Conservation (phyloP, 106 monocot species). For the Dendrobium catenatum region DNA sequence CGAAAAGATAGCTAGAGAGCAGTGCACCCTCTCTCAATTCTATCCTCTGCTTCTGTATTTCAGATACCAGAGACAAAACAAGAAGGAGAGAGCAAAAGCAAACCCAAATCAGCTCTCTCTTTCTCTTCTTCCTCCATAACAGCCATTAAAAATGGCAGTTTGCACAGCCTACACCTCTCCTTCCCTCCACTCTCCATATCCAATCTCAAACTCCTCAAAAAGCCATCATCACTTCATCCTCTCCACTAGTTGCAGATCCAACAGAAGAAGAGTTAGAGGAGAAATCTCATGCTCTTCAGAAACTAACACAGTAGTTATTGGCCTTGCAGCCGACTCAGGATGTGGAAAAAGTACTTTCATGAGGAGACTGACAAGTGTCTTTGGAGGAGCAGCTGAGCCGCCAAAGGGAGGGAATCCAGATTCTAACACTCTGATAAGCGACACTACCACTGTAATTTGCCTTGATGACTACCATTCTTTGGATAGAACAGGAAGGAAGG, state of each 20-base stretch:
- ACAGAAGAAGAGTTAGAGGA: neutral
- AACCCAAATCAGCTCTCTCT: neutral
- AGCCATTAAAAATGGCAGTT: slow-evolving; percentile 47
- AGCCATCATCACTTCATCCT: slow-evolving; percentile 39
- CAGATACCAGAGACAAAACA: neutral
- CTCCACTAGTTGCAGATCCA: slow-evolving; percentile 14
- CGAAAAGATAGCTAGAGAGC: too few relatives aligned
- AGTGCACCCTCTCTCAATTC: neutral
- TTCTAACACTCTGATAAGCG: slow-evolving; percentile 93
- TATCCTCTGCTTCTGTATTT: neutral
- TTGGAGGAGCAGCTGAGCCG: slow-evolving; percentile 85
- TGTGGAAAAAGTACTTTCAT: slow-evolving; percentile 99
- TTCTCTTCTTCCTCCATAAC: neutral
- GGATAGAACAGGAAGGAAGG: slow-evolving; percentile 88
- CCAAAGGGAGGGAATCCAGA: slow-evolving; percentile 95
- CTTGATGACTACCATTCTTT: slow-evolving; percentile 91
- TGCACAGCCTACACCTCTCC: slow-evolving; percentile 46
- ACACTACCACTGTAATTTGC: slow-evolving; percentile 93
- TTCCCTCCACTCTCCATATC: slow-evolving; percentile 45
- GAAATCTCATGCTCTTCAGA: slow-evolving; percentile 55
- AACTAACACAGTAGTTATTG: slow-evolving; percentile 79
- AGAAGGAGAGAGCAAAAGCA: neutral
- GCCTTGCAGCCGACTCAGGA: slow-evolving; percentile 92
- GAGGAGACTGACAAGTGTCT: slow-evolving; percentile 89
- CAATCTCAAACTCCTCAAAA: slow-evolving; percentile 23